A percentile compares a stretch with the other conserved stretches of the same genome.
These are phyloP conservation scores for Globisporangium alternatum DNA, from an alignment of 352 stramenopile species.

Conservation along the genomic window DNA sequence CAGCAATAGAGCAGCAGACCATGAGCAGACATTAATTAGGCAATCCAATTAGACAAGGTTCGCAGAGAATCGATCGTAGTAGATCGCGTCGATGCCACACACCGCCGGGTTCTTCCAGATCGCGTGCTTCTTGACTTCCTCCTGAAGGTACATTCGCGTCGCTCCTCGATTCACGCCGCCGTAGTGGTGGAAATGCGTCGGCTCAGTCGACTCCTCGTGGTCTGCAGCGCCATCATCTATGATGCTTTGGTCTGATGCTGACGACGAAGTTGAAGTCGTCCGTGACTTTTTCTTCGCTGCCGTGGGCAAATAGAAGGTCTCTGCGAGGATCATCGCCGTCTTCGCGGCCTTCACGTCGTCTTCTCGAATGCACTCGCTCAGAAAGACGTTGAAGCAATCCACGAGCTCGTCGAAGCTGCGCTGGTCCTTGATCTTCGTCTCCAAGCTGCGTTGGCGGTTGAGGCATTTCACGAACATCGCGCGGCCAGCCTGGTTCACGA, in stretches of 20 bases:
- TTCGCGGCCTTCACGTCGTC: constrained; percentile 84
- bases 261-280: constrained; percentile 6
- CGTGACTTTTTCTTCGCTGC: neutral
- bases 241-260: constrained; percentile 2
- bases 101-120: constrained; percentile 84
- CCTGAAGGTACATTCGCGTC: constrained; percentile 71
- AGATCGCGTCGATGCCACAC: constrained; percentile 5
- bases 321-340: constrained; percentile 84
- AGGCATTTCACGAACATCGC: constrained; percentile 79
- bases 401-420: constrained; percentile 61
- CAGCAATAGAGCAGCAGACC: neutral
- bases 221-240: neutral
- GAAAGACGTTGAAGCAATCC: constrained; percentile 65
- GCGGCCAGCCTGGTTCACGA: constrained; percentile 35
- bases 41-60: neutral
- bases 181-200: constrained; percentile 9
- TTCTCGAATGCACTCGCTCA: constrained; percentile 70
- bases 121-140: constrained; percentile 78
- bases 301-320: constrained; percentile 69
- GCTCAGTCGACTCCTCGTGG: neutral
- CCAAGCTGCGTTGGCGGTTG: constrained; percentile 77
- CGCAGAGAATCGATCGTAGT: neutral
- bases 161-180: constrained; percentile 31
- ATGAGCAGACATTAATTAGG: neutral
- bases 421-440: constrained; percentile 66